Evolutionary conservation across 2,329 filamentous ascomycete species (phyloP).

Genomic region (Diaporthe velutina): DNA sequence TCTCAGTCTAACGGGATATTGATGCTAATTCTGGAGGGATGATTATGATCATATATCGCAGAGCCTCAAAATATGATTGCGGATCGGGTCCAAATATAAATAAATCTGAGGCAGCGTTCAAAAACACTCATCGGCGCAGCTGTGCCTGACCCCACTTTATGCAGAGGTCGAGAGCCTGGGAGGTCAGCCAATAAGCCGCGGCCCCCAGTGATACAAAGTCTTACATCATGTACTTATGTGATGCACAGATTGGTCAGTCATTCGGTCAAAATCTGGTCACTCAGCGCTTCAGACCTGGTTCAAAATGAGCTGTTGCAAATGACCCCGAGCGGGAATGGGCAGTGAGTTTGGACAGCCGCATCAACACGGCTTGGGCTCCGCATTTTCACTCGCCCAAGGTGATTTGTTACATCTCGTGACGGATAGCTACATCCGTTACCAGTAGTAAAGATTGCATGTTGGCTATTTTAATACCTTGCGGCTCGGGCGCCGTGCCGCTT

Average conservation of each 20-base stretch:
- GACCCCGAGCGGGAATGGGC: not conserved
- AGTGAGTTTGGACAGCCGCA: not conserved
- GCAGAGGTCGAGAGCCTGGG: too few species aligned
- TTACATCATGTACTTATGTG: not conserved
- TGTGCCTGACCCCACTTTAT: not conserved
- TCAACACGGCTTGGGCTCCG: not conserved
- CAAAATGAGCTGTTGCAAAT: not conserved
- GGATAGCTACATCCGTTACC: not conserved
- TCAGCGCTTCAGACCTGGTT: not conserved
- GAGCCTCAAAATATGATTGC: not conserved
- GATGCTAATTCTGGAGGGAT: too few species aligned
- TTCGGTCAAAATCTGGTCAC: not conserved
- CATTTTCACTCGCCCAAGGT: too few species aligned
- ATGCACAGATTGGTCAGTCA: not conserved
- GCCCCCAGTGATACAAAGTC: too few species aligned
- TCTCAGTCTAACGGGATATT: not conserved
- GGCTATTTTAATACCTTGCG: not conserved
- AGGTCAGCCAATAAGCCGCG: too few species aligned
- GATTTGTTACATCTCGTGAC: not conserved
- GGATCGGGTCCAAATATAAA: too few species aligned
- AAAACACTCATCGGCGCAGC: not conserved
- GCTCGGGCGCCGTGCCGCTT: not conserved
- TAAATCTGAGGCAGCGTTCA: too few species aligned
- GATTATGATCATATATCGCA: not conserved
- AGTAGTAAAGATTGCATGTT: too few species aligned